Evolutionary conservation across 2,329 filamentous ascomycete species (phyloP), one percentile per base, ranked within the genome.

Genomic region (Ilyonectria robusta): DNA sequence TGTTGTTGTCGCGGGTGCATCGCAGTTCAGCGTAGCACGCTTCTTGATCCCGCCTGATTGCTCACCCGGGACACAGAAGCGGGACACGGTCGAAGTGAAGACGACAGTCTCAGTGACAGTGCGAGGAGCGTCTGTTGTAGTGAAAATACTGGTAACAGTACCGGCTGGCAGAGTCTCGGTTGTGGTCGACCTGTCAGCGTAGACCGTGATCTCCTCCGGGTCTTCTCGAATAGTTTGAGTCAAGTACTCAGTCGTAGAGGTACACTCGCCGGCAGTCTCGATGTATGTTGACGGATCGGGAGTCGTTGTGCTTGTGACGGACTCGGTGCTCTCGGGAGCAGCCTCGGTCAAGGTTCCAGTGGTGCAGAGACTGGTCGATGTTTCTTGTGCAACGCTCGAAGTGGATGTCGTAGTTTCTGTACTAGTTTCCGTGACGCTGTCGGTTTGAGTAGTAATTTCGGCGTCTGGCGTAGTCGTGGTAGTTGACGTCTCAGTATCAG

Each of bases 331-430:
- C 29, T 35, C n/a, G 2, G n/a, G 7, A 17, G 44, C 56, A 15
- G 44, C 33, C 56, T 37, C 56, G 10, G 56, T 59, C 3, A 59
- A 31, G 31, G 56, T 59, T 6, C 56, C 56, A 15, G 56, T 50
- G 56, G 56, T 59, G 33, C 56, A 59, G 19, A 17, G 56, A 13
- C 17, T 26, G 11, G 56, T 59, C 44, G 10, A 37, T 17, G 56
- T 50, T 50, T 59, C 56, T 35, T 59, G 44, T 15, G 4, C 8
- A 42, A 59, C 31, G 29, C n/a, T 59, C 31, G 21, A 35, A 17
- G 56, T 59, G 4, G 44, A 50, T 13, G 58, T 60, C n/a, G 33
- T 53, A 7, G 47, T 60, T 8, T n/a, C 58, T 29, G 58, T 60
- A 2, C 31, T 21, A n/a, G 48, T 46, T 9, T 51, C 47, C 21